Evolutionary conservation across 306 rosid genomes (phyloP), one percentile per base, ranked within the genome.

Genomic region (Cajanus cajan): DNA sequence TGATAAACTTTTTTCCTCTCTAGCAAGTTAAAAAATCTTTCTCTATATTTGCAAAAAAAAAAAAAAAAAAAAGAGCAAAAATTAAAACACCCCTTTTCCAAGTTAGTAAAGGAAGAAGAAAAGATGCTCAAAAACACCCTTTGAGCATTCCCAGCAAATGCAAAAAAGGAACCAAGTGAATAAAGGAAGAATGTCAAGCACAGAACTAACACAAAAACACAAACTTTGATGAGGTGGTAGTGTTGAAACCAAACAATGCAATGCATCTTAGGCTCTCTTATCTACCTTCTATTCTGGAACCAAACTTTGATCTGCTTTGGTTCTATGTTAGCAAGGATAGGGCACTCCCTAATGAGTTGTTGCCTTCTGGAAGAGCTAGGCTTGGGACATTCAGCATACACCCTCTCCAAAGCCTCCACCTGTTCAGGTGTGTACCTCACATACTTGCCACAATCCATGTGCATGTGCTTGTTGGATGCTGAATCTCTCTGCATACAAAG

Each of bases 281-380:
- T 34, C 11, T 79, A 92, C 97, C 97, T 92, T 78, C 97, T 92
- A 71, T 92, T 91, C 84, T 90, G 97, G 81, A 92, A 92, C 97
- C 94, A 92, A 11, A 92, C 97, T 88, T 92, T 92, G 88, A 92
- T 88, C 88, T 92, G 97, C 67, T 88, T 92, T 1, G 94, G 91
- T 82, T 90, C 94, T 78, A 92, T 92, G 73, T 90, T 90, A 51
- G 85, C 78, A 74, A 92, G 92, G 70, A 92, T 82, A 22, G 91
- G 94, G 6, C 90, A 90, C 64, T 92, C 97, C 75, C 97, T 86
- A 36, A 92, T 90, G 63, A 92, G 88, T 50, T 92, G 97, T 74
- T 91, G 97, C 75, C 97, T 90, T 72, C 85, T 87, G 55, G 90
- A 78, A 51, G 97, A 92, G 77, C 89, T 86, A 10, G 97, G 97